Evolutionary conservation across 179 eudicot species (phyloP).

Genomic region (Spinacia oleracea): DNA sequence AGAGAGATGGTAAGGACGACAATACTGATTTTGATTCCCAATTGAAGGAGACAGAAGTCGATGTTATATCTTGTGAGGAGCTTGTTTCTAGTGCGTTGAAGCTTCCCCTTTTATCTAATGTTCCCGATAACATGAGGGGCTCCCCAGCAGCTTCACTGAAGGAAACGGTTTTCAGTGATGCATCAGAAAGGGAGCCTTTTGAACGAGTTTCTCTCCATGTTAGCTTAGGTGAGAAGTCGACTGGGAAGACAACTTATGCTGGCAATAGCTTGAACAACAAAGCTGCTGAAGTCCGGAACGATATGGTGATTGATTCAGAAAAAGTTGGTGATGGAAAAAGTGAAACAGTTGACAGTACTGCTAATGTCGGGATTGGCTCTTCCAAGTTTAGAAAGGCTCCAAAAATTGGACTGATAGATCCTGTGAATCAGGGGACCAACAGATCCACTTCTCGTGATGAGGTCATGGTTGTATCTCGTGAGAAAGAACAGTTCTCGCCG

Average conservation of each 20-base stretch:
- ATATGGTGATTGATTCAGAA: slow-evolving; percentile 25
- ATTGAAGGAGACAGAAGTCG: slow-evolving; percentile 45
- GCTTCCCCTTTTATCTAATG: slow-evolving; percentile 69
- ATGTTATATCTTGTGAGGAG: slow-evolving; percentile 55
- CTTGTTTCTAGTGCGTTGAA: slow-evolving; percentile 67
- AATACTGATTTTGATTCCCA: slow-evolving; percentile 24
- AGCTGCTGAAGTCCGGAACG: slow-evolving; percentile 29
- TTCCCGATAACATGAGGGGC: slow-evolving; percentile 31
- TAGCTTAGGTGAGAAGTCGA: slow-evolving; percentile 42
- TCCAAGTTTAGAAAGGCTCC: slow-evolving; percentile 36
- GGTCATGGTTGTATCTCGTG: slow-evolving; percentile 31
- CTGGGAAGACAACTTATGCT: slow-evolving; percentile 37
- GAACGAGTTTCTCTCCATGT: slow-evolving; percentile 29
- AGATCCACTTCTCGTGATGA: slow-evolving; percentile 38
- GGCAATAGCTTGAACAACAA: slow-evolving; percentile 30
- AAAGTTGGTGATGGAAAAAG: slow-evolving; percentile 30
- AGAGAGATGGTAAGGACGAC: slow-evolving; percentile 28
- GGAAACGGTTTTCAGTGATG: slow-evolving; percentile 32
- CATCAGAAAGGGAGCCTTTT: slow-evolving; percentile 35
- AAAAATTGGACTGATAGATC: slow-evolving; percentile 31
- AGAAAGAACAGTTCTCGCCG: slow-evolving; percentile 44
- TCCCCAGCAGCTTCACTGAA: slow-evolving; percentile 31
- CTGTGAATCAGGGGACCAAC: slow-evolving; percentile 31
- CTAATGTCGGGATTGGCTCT: slow-evolving; percentile 29
- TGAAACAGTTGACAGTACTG: slow-evolving; percentile 30